Evolutionary conservation across 306 rosid species (phyloP).

Genomic region (Ormosia semicastrata): DNA sequence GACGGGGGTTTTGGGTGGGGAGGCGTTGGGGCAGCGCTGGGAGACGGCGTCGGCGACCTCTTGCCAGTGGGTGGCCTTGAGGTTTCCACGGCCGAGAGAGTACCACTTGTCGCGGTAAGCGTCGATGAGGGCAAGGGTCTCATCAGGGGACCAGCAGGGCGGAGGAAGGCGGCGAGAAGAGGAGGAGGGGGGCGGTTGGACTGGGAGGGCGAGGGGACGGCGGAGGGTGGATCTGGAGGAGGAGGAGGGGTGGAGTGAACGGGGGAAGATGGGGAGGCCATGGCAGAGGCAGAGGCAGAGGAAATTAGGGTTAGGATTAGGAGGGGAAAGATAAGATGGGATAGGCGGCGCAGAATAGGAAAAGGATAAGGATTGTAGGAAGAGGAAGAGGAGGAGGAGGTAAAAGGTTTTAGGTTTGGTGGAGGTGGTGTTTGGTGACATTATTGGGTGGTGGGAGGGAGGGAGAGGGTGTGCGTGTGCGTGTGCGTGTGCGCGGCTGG

Average conservation of each 20-base stretch:
- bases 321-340: neutral
- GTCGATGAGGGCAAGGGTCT: slow-evolving; percentile 88
- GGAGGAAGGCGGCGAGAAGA: slow-evolving; percentile 88
- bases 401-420: neutral
- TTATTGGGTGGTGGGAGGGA: slow-evolving; percentile 33
- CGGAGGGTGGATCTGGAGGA: slow-evolving; percentile 39
- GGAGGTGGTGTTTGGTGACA: slow-evolving; percentile 50
- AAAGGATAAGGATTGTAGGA: neutral
- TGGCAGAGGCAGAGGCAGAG: neutral
- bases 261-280: slow-evolving; percentile 51
- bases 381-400: neutral
- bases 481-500: slow-evolving; percentile 61
- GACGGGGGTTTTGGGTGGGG: slow-evolving; percentile 92
- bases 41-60: slow-evolving; percentile 87
- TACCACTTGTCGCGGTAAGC: slow-evolving; percentile 96
- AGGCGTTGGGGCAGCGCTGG: slow-evolving; percentile 62
- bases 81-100: slow-evolving; percentile 92
- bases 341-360: neutral
- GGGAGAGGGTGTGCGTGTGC: slow-evolving; percentile 23
- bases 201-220: slow-evolving; percentile 44
- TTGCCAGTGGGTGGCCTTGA: slow-evolving; percentile 96
- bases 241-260: slow-evolving; percentile 16
- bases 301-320: neutral
- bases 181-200: slow-evolving; percentile 36
- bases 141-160: slow-evolving; percentile 96